Evolutionary conservation across 2,329 filamentous ascomycete species (phyloP), one percentile per base, ranked within the genome.

Genomic region (Pseudopyricularia javanii): DNA sequence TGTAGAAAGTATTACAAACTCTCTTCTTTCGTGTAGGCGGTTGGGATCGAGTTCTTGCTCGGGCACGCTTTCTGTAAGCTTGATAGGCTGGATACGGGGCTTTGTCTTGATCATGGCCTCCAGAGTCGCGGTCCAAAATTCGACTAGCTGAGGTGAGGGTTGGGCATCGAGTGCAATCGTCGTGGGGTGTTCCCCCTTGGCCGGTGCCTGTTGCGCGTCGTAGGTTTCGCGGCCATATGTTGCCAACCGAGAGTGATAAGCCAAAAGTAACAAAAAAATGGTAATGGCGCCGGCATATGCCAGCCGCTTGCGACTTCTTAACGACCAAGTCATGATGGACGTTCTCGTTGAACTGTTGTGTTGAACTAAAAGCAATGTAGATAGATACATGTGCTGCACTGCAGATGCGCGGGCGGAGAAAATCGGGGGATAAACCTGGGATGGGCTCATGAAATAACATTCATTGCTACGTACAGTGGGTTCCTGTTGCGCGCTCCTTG

Each of bases 101-200:
- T 47, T 28, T 15, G 45, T 33, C 4, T 50, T 34, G 15, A 56
- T 35, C 40, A 59, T 33, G 22, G 53, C 55, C 3, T 49, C 26
- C 2, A 55, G 35, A 4, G 58, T 47, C 3, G 54, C 48, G 22
- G 28, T 32, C 55, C 56, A 59, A 33, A 53, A 58, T 12, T 47
- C 48, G 47, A 52, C 56, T 54, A 59, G 58, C 24, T 53, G 53
- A 20, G 24, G 32, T 30, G 51, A 59, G 33, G 58, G 35, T 37
- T 3, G 56, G 47, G 20, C 22, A 20, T 49, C 35, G 15, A 37
- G 2, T 5, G 35, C 35, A 17, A 17, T 17, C 20, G 7, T 17
- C n/a, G 35, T 7, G 6, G 35, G 15, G 15, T 37, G 7, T 37
- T 37, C 5, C 15, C 15, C 9, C 15, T 6, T 17, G 15, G 15